Percentiles rank a stretch among this genome's conserved stretches.
These are phyloP conservation scores for Agaricus blazei DNA, from an alignment of 768 basidiomycete genomes.

Conservation along the genomic window DNA sequence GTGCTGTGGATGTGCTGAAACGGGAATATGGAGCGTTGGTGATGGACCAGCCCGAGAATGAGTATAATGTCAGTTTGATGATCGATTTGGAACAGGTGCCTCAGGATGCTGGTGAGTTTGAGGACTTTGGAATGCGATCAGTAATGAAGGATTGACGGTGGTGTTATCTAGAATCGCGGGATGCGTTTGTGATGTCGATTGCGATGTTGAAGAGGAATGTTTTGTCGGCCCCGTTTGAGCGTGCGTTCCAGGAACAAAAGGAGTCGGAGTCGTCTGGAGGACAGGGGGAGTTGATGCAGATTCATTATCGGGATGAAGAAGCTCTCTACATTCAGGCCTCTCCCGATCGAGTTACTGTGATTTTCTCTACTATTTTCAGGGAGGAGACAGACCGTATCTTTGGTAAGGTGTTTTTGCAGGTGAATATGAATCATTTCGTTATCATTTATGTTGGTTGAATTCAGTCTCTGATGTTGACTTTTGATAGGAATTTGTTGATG, in stretches of 20 bases:
- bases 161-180: slow-evolving; percentile 58
- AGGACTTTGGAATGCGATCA: background rate
- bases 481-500: slow-evolving; percentile 94
- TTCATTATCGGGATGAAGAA: slow-evolving; percentile 96
- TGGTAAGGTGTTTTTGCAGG: slow-evolving; percentile 98
- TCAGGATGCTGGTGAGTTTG: slow-evolving; percentile 60
- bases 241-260: slow-evolving; percentile 79
- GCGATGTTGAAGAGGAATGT: slow-evolving; percentile 90
- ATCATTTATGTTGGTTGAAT: background rate
- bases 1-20: slow-evolving; percentile 72
- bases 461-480: slow-evolving; percentile 5
- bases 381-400: slow-evolving; percentile 97
- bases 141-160: background rate
- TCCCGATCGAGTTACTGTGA: slow-evolving; percentile 93
- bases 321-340: slow-evolving; percentile 94
- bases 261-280: slow-evolving; percentile 70
- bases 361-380: slow-evolving; percentile 94
- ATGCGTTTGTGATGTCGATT: slow-evolving; percentile 74
- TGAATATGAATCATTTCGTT: slow-evolving; percentile 23
- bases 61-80: slow-evolving; percentile 83
- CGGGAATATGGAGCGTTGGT: slow-evolving; percentile 81
- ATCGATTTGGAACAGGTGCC: slow-evolving; percentile 89
- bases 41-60: slow-evolving; percentile 65
- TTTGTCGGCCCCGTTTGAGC: slow-evolving; percentile 91
- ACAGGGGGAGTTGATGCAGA: slow-evolving; percentile 82